phyloP scores from a whole-genome alignment of 257 asterid species.

The Datura wrightii region DNA sequence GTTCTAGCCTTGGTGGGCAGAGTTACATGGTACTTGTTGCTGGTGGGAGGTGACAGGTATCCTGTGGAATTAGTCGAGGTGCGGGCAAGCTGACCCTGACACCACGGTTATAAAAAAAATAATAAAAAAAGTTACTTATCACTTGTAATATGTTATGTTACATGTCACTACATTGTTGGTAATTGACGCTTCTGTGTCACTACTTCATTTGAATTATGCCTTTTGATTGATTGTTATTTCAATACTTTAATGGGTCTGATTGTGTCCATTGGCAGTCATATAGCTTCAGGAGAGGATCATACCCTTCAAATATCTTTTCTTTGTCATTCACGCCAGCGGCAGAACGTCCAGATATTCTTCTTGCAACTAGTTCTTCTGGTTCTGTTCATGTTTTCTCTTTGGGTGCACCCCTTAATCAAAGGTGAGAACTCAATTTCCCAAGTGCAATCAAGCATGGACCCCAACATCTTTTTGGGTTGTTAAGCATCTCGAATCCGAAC shows the following conservation, averaged over 20 bases:
- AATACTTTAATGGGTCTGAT: background rate
- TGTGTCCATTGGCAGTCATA: slow-evolving; percentile 67
- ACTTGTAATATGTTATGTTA: background rate
- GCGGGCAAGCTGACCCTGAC: too few relatives aligned
- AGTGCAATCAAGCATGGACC: background rate
- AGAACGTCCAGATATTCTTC: slow-evolving; percentile 83
- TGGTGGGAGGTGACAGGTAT: too few relatives aligned
- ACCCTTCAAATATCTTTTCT: slow-evolving; percentile 81
- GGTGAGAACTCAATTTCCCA: slow-evolving; percentile 51
- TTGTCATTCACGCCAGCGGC: slow-evolving; percentile 82
- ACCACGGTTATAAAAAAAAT: too few relatives aligned
- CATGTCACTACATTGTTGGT: background rate
- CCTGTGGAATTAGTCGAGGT: too few relatives aligned
- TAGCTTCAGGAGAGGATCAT: slow-evolving; percentile 97
- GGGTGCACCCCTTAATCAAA: slow-evolving; percentile 62
- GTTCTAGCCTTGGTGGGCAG: too few relatives aligned
- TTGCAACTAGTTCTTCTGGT: slow-evolving; percentile 95
- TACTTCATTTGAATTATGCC: background rate
- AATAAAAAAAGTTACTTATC: background rate
- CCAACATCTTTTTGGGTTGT: slow-evolving; percentile 4
- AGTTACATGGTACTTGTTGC: too few relatives aligned
- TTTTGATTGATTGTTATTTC: background rate
- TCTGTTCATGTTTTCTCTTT: slow-evolving; percentile 80
- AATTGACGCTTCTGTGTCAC: background rate
- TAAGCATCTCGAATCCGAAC: background rate